These are phyloP conservation scores for Eimeria praecox DNA, from an alignment of 169 alveolate genomes.

Conservation along the genomic window DNA sequence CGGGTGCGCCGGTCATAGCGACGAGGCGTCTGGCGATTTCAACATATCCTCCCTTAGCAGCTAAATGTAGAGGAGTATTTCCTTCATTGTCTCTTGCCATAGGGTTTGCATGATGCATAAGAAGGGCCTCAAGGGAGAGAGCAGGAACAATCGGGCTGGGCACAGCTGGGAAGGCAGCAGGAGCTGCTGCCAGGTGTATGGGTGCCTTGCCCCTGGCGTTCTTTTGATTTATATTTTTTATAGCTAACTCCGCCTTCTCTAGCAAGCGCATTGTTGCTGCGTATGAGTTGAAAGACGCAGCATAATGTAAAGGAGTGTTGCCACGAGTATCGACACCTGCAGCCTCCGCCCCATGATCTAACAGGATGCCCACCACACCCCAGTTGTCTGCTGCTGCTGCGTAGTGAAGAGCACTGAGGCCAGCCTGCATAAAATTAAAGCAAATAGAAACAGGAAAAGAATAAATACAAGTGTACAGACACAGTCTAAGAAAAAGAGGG, in stretches of 20 bases:
- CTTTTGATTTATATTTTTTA: neutral
- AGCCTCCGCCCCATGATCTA: slow-evolving; percentile 64
- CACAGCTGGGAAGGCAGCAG: slow-evolving; percentile 13
- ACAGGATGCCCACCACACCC: slow-evolving; percentile 33
- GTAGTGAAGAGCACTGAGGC: slow-evolving; percentile 71
- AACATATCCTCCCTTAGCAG: slow-evolving; percentile 65
- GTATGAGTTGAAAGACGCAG: slow-evolving; percentile 69
- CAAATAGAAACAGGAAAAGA: neutral
- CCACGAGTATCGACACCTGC: slow-evolving; percentile 51
- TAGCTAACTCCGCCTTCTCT: slow-evolving; percentile 9
- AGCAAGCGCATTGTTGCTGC: slow-evolving; percentile 12
- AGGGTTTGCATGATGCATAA: slow-evolving; percentile 74
- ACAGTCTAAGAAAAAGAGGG: neutral
- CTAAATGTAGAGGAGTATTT: slow-evolving; percentile 74
- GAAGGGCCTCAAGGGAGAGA: slow-evolving; percentile 67
- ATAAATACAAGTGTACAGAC: neutral
- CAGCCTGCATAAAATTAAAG: slow-evolving; percentile 58
- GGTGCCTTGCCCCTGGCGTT: slow-evolving; percentile 58
- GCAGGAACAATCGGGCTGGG: slow-evolving; percentile 51
- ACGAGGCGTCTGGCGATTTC: slow-evolving; percentile 69
- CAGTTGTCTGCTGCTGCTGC: slow-evolving; percentile 71
- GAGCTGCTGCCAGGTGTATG: slow-evolving; percentile 78
- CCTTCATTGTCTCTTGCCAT: slow-evolving; percentile 49
- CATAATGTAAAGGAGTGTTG: slow-evolving; percentile 80
- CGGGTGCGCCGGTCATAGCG: slow-evolving; percentile 41